Conservation (phyloP, 2,329 filamentous ascomycete species). For the Cryphonectria radicalis region DNA sequence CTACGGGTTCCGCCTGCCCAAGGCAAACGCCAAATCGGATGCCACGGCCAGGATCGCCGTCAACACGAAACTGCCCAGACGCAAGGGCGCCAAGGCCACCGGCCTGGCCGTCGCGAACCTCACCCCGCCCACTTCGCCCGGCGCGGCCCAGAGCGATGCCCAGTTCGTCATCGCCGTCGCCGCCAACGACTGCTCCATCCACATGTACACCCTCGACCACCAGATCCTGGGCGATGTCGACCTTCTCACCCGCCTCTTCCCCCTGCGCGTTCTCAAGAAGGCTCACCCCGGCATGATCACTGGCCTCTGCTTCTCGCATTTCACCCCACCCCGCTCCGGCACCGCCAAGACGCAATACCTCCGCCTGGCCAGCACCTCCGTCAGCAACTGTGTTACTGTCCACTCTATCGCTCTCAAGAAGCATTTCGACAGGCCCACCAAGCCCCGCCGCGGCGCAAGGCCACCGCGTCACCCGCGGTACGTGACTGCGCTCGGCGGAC, state of each 20-base stretch:
- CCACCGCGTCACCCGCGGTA: constrained; percentile 65
- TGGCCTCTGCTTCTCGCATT: constrained; percentile 61
- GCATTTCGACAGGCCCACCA: constrained; percentile 41
- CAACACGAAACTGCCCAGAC: constrained; percentile 62
- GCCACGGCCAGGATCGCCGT: constrained; percentile 54
- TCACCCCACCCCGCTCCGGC: constrained; percentile 56
- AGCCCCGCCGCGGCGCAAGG: constrained; percentile 40
- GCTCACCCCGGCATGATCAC: constrained; percentile 65
- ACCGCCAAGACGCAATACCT: constrained; percentile 61
- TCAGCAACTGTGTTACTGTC: constrained; percentile 78
- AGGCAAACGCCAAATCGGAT: constrained; percentile 38
- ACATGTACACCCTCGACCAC: constrained; percentile 78
- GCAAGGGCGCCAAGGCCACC: constrained; percentile 66
- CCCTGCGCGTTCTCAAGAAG: constrained; percentile 56
- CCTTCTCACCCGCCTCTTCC: constrained; percentile 56
- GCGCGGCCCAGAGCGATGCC: constrained; percentile 60
- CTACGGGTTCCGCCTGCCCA: constrained; percentile 59
- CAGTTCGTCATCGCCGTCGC: constrained; percentile 84
- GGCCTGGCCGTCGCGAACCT: constrained; percentile 78
- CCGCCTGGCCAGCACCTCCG: constrained; percentile 79
- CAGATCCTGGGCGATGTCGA: constrained; percentile 50
- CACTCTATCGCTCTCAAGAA: constrained; percentile 74
- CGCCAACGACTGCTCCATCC: constrained; percentile 78
- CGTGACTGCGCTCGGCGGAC: constrained; percentile 66
- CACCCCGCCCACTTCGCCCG: constrained; percentile 55